Base-by-base conservation (phyloP, 1,139 yeast genomes). In the Tardiomyces digboiensis region DNA sequence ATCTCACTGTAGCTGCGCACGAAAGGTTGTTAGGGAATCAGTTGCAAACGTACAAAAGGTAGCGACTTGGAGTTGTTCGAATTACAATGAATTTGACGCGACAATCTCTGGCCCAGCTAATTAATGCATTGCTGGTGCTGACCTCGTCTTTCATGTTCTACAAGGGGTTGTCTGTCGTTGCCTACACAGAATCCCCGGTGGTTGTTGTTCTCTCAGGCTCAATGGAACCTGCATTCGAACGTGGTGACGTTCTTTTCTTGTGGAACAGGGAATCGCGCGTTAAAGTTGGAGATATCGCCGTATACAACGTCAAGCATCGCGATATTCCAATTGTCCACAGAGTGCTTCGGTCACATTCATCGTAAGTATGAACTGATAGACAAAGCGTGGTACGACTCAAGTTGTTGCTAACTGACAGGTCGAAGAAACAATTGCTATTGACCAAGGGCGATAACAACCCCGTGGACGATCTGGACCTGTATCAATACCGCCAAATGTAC, bases 181-280 rank as follows among this genome's bases (percentile, higher is more conserved):
- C 96, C 21, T 81, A 87, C 64, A 81, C 95, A 0, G 83, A 86
- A 51, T 86, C 97, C 2, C 99, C 99, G 16, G 80, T 91, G 37
- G 98, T 93, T 36, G 98, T 91, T 36, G 99, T 91, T 12, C 75
- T 91, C 41, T 87, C 97, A 1, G 99, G 98, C 5, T 91, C 97
- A 1, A 91, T 91, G 99, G 98, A 93, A 61, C 99, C 99, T 1
- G 98, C 98, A 0, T 93, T 93, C 72, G 97, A 91, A 65, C 78
- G 98, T 65, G 99, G 99, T 42, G 99, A 91, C 60, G 82, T 93
- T 38, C 69, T 91, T 48, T 82, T 91, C 58, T 71, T 91, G 47
- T 88, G 96, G 95, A 91, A 91, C 64, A 73, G 97, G 52, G 81
- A 83, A 47, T 57, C 66, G 19, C 65, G 65, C 37, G 80, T 80